phyloP scores from a whole-genome alignment of 2,329 filamentous ascomycete species.

The Blastomyces gilchristii region DNA sequence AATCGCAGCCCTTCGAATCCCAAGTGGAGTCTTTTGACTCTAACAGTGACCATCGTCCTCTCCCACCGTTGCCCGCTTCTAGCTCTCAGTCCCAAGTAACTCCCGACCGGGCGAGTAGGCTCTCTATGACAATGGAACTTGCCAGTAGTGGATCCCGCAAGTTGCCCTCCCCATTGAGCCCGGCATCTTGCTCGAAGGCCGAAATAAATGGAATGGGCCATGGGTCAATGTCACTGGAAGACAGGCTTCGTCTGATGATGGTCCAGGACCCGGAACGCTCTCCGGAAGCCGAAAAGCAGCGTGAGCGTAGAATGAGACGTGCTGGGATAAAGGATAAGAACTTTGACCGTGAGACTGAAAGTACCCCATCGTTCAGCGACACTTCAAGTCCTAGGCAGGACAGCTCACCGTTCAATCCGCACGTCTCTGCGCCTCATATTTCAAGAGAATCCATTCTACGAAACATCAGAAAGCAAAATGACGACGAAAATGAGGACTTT shows the following conservation, averaged over 20 bases:
- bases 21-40: constrained; percentile 66
- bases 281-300: constrained; percentile 53
- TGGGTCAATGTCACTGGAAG: constrained; percentile 71
- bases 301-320: constrained; percentile 59
- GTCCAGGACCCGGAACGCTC: constrained; percentile 55
- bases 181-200: constrained; percentile 58
- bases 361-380: constrained; percentile 24
- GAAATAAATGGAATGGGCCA: constrained; percentile 69
- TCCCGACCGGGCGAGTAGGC: constrained; percentile 45
- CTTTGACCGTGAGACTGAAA: constrained; percentile 31
- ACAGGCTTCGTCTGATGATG: constrained; percentile 81
- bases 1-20: constrained; percentile 32
- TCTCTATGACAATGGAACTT: constrained; percentile 62
- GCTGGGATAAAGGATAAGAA: constrained; percentile 34
- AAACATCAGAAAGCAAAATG: constrained; percentile 63
- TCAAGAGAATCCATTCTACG: constrained; percentile 89
- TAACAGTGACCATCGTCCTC: constrained; percentile 69
- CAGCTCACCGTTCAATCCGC: constrained; percentile 49
- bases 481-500: constrained; percentile 39
- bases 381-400: constrained; percentile 35
- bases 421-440: constrained; percentile 59
- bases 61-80: constrained; percentile 68
- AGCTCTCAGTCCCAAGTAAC: constrained; percentile 19
- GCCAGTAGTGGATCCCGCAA: constrained; percentile 56
- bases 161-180: constrained; percentile 60